These are phyloP conservation scores for Fomitopsis schrenkii DNA, from an alignment of 1,284 basidiomycete species.

Conservation along the genomic window DNA sequence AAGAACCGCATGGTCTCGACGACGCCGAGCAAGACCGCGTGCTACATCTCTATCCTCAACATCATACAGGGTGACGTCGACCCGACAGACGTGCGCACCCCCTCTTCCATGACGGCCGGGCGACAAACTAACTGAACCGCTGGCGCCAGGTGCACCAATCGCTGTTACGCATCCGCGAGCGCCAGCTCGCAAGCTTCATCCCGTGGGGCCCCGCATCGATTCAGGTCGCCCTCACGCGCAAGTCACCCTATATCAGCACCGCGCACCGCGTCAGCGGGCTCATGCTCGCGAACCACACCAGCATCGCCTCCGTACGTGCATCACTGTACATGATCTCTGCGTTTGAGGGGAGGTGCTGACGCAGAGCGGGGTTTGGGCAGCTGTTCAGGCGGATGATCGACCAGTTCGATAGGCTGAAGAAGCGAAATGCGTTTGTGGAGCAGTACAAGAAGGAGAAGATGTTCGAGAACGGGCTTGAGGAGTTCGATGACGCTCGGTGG, in stretches of 20 bases:
- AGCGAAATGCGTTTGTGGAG: constrained; percentile 93
- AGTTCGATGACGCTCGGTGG: constrained; percentile 92
- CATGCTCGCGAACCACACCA: constrained; percentile 99
- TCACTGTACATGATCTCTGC: not conserved
- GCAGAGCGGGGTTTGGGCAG: constrained; percentile 34
- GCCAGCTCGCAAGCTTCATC: constrained; percentile 96
- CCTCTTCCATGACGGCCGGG: not conserved
- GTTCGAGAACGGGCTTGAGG: constrained; percentile 87
- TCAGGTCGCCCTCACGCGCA: constrained; percentile 93
- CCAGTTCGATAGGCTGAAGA: constrained; percentile 88
- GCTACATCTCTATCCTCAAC: constrained; percentile 97
- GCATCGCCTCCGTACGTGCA: constrained; percentile 82
- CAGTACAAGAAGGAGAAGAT: constrained; percentile 97
- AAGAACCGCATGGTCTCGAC: constrained; percentile 99
- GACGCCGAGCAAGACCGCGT: constrained; percentile 83
- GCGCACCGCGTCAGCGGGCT: constrained; percentile 94
- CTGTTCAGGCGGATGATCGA: constrained; percentile 95
- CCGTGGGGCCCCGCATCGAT: constrained; percentile 99
- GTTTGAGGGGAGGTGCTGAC: not conserved
- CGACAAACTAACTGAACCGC: not conserved
- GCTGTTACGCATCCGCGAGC: constrained; percentile 91
- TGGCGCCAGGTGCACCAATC: constrained; percentile 86
- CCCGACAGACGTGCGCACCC: constrained; percentile 80
- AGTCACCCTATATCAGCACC: constrained; percentile 84
- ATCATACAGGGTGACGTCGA: constrained; percentile 99